phyloP scores from a whole-genome alignment of 371 early-diverging fungal genomes.

The Syncephalastrum racemosum region DNA sequence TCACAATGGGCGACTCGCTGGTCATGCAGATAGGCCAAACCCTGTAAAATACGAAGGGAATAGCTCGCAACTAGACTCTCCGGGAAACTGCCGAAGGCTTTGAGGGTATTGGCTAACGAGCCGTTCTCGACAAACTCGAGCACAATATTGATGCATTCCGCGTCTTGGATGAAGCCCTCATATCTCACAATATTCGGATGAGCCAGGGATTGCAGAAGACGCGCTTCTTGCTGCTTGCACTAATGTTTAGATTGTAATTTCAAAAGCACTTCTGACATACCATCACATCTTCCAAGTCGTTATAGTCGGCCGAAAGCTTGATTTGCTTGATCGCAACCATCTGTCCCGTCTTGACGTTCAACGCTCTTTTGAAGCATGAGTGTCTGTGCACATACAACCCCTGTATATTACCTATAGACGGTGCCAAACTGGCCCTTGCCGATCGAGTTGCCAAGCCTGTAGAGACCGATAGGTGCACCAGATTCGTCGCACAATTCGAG shows the following conservation, averaged over 20 bases:
- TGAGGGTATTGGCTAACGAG: slow-evolving; percentile 79
- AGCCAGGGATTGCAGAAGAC: slow-evolving; percentile 61
- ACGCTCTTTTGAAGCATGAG: slow-evolving; percentile 36
- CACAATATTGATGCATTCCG: slow-evolving; percentile 72
- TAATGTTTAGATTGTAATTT: neutral
- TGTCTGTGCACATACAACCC: too few relatives aligned
- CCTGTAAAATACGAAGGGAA: slow-evolving; percentile 83
- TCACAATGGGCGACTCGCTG: slow-evolving; percentile 90
- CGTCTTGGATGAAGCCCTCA: slow-evolving; percentile 73
- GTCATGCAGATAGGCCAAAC: slow-evolving; percentile 86
- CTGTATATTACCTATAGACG: slow-evolving; percentile 56
- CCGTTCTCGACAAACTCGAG: slow-evolving; percentile 95
- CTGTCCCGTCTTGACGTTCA: slow-evolving; percentile 80
- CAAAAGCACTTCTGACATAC: slow-evolving; percentile 13
- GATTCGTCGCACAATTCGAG: too few relatives aligned
- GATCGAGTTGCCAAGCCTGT: slow-evolving; percentile 81
- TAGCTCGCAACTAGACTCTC: slow-evolving; percentile 88
- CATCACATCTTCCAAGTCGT: slow-evolving; percentile 51
- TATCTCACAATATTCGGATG: slow-evolving; percentile 89
- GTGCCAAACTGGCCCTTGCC: slow-evolving; percentile 89
- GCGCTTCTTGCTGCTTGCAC: slow-evolving; percentile 64
- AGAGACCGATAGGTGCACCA: neutral
- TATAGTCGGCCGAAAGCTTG: slow-evolving; percentile 48
- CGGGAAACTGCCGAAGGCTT: slow-evolving; percentile 87
- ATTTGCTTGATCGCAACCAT: slow-evolving; percentile 88